Evolutionary conservation across 768 basidiomycete genomes (phyloP), one percentile per base, ranked within the genome.

Genomic region (Fomitopsis serialis): DNA sequence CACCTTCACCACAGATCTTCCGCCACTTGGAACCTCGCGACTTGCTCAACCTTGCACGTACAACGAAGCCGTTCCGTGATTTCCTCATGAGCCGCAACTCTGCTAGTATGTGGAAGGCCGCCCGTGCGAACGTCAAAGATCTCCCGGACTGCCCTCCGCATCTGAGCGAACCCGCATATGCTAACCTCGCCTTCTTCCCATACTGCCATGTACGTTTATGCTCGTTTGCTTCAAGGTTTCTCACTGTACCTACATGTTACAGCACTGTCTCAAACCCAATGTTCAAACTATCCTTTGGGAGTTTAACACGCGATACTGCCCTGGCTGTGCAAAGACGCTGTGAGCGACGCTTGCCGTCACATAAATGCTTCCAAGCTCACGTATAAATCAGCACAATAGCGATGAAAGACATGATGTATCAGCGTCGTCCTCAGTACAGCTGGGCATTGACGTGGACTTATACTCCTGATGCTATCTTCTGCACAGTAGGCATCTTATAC

Each of bases 91-190:
- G 47, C 34, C 55, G 45, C 5, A 43, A 21, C 9, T 48, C 58
- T 7, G 43, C 45, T 6, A 37, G 19, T 1, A 34, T 57, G 13
- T 62, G 61, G 61, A 55, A 42, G 48, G 50, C 29, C 2, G 42
- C 56, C 8, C 29, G 55, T 21, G 29, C 44, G 42, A 49, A 50
- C 19, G 46, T 62, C 35, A 44, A 51, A 6, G 56, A 40, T 10
- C 40, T 60, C 10, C 61, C 61, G 2, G 48, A 59, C 10, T 59
- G 58, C 22, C 61, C 61, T 6, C 37, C 54, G 3, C 42, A 53
- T 23, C 42, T 62, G 22, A 50, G 49, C 37, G 61, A 62, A 27
- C 56, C 56, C 1, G 51, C 23, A 15, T 59, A 59, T n/a, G 58
- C 56, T n/a, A 57, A 57, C 44, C 52, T 62, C 13, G 17, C 51